Evolutionary conservation across 805 yeast genomes (phyloP), one percentile per base, ranked within the genome.

Genomic region (Candida germanica): DNA sequence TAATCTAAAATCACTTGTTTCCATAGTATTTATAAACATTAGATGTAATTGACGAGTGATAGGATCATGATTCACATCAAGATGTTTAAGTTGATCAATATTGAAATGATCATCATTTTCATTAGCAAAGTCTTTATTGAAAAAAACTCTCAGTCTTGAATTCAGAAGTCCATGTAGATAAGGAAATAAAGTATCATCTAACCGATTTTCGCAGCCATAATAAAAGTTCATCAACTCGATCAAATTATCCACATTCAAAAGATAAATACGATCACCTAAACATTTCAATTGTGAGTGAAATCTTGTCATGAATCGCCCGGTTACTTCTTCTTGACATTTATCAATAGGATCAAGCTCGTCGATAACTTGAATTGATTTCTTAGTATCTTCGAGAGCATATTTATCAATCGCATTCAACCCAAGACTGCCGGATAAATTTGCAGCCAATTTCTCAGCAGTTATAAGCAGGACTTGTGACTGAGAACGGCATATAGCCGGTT

Each of bases 141-240:
- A 58, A 37, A 57, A 63, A 9, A 53, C 50, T 17, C 63, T 47
- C 35, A 59, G 68, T 33, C 47, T 42, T 9, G 44, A 26, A 28
- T 47, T 50, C 29, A 46, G 47, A 23, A 61, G 44, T 1, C 66
- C 67, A 44, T 62, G 66, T 29, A 64, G 50, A 40, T 55, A 62
- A 2, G 69, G 69, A 37, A 64, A 62, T 44, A 62, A 36, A 6
- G 40, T 26, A 6, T 38, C 21, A 20, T 35, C 39, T 4, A 39
- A 22, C 4, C 15, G 13, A 29, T 44, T 42, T 8, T 41, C 42
- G 15, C 5, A 16, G 19, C 44, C 40, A 35, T 53, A 49, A 30
- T 47, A 43, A 37, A 41, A 43, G 17, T 46, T 44, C 22, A 51
- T 47, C 19, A 53, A 42, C 12, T 40, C 42, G 16, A 31, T 33